Evolutionary conservation across 768 basidiomycete genomes (phyloP), one percentile per base, ranked within the genome.

Genomic region (Xerocomellus intermedius): DNA sequence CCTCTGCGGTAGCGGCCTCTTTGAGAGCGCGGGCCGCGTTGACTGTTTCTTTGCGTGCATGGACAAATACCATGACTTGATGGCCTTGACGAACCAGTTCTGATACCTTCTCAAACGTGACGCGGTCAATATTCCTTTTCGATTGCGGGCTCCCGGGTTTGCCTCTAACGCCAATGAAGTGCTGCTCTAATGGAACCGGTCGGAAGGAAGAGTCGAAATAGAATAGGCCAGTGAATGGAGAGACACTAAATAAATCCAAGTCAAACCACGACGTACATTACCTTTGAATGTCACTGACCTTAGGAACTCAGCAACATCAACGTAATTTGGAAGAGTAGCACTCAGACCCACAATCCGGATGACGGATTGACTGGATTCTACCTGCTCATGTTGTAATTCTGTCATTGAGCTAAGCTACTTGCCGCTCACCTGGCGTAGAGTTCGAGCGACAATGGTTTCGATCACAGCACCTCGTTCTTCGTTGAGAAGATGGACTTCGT

Each of bases 31-130:
- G 75, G 0, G 95, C 95, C 1, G 91, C 83, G 68, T 96, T 97
- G 49, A 98, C 97, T 0, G 97, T 99, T 67, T 98, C 97, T 74
- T 97, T 98, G 30, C 97, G 82, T 14, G 97, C 93, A 70, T 99
- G 97, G 9, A 99, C 97, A 65, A 99, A 99, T 1, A 99, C 95
- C 95, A 99, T 98, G 56, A 97, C 94, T 70, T 98, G 97, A 73
- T 99, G 97, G 3, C 95, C 97, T 62, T 86, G 82, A n/a, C 74
- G 79, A 28, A 98, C 91, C 7, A 98, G 77, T 33, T 90, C 88
- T 4, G 87, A 81, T 19, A 98, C 94, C 73, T 96, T 98, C 62
- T 95, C 80, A 62, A 89, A 98, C 2, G 91, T 86, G 24, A 93
- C 92, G 24, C 76, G 76, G 70, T 99, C 97, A 48, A 98, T 78